Base-by-base conservation (phyloP, 2,329 filamentous ascomycete genomes). In the Fusarium stilboides region DNA sequence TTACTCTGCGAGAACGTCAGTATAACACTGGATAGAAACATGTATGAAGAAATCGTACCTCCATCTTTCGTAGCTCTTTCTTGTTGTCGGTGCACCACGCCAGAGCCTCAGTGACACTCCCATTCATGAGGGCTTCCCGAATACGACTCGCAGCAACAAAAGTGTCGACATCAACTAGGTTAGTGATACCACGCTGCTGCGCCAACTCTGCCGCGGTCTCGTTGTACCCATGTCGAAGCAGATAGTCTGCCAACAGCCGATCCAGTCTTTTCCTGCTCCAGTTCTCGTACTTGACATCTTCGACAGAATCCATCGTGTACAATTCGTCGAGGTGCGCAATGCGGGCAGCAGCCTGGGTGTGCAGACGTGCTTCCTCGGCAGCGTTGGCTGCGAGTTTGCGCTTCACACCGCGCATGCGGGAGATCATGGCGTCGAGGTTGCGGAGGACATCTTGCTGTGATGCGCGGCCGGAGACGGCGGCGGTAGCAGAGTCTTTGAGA, bases 41-140 rank as follows among this genome's bases (percentile, higher is more conserved):
- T 24, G 13, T n/a, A 17, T 9, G 12, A 4, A 14, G 13, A 36
- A 39, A 14, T 77, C 88, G 66, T 79, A 93, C 92, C 78, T 93
- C 91, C 80, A 93, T 91, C 84, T 96, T 97, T 76, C 94, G 92
- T 62, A 99, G 82, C 67, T 94, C 92, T 75, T 95, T 94, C 80
- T 97, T 96, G 80, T 98, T 97, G 75, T 98, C 95, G 17, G 86
- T 88, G 78, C 96, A 98, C 96, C 96, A 99, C 14, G 89, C 88
- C 56, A 99, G 80, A 22, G 94, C 94, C 74, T 97, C 92, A 36
- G 86, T 85, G 6, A 95, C 92, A 71, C 89, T 92, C 33, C 91
- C 89, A 39, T 86, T 85, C 43, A 88, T 82, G 63, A 99, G 81
- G 65, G 91, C 92, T 73, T 90, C 86, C 62, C 93, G 89, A 70